Evolutionary conservation across 2,329 filamentous ascomycete species (phyloP).

Genomic region (Rutstroemia sp.): DNA sequence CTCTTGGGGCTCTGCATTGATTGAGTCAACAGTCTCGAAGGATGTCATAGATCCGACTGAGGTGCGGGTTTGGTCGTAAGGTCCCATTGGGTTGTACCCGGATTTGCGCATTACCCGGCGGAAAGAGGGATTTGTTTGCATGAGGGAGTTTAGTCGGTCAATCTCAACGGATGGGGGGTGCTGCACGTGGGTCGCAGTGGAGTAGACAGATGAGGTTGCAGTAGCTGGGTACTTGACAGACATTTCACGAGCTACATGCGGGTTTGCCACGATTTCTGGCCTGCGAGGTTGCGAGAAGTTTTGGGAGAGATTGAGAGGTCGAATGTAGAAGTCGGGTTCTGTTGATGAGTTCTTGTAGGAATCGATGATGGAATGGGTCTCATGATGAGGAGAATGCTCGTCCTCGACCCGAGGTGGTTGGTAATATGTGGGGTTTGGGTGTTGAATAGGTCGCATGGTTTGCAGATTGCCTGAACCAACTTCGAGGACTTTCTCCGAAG

Average conservation of each 20-base stretch:
- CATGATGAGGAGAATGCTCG: slow-evolving; percentile 1
- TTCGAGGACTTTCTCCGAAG: neutral
- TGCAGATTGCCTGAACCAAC: neutral
- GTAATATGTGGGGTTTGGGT: slow-evolving; percentile 2
- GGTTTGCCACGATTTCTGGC: slow-evolving; percentile 1
- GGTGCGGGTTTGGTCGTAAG: slow-evolving; percentile 19
- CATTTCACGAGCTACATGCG: neutral
- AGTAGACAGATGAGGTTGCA: slow-evolving; percentile 1
- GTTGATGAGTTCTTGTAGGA: slow-evolving; percentile 2
- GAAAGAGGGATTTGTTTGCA: slow-evolving; percentile 8
- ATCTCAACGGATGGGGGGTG: slow-evolving; percentile 3
- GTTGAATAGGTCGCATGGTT: neutral
- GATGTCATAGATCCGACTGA: slow-evolving; percentile 14
- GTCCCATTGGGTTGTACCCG: slow-evolving; percentile 17
- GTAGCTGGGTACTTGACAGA: neutral
- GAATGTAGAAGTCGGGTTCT: slow-evolving; percentile 4
- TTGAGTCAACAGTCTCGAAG: slow-evolving; percentile 12
- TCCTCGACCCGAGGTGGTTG: neutral
- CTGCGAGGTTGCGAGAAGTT: slow-evolving; percentile 8
- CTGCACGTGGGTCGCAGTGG: neutral
- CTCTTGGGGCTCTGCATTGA: slow-evolving; percentile 8
- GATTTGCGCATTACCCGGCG: slow-evolving; percentile 3
- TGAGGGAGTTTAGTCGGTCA: slow-evolving; percentile 1
- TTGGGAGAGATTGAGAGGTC: slow-evolving; percentile 6
- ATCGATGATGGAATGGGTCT: slow-evolving; percentile 2